Conservation (phyloP, 345 rosid genomes). For the Brassica carinata region DNA sequence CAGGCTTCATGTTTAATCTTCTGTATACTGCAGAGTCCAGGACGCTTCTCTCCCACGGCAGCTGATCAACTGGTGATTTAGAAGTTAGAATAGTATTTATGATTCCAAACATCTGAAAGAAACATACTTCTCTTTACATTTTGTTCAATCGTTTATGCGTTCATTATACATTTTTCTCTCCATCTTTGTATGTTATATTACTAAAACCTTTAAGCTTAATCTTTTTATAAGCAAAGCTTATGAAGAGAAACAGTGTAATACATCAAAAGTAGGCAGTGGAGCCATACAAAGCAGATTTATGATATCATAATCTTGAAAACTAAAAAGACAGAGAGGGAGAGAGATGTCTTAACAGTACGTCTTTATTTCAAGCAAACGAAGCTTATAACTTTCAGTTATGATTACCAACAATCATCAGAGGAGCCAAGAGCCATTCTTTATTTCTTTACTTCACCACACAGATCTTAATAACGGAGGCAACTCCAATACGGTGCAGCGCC, state of each 20-base stretch:
- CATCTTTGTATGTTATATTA: too few species aligned
- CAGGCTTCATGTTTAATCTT: not conserved
- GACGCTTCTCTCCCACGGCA: conserved; percentile 35
- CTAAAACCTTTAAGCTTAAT: too few species aligned
- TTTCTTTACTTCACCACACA: conserved; percentile 70
- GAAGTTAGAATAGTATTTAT: conserved; percentile 34
- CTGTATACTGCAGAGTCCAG: too few species aligned
- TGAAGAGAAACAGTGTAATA: conserved; percentile 12
- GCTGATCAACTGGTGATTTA: conserved; percentile 19
- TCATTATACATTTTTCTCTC: too few species aligned
- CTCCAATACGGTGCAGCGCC: conserved; percentile 84
- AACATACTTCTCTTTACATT: conserved; percentile 12
- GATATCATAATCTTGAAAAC: conserved; percentile 6
- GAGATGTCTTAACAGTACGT: conserved; percentile 11
- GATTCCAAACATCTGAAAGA: conserved; percentile 17
- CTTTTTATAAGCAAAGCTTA: conserved; percentile 29
- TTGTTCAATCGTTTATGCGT: conserved; percentile 25
- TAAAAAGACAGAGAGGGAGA: not conserved
- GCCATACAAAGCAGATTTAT: too few species aligned
- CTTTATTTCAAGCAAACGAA: conserved; percentile 29
- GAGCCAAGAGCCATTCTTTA: too few species aligned
- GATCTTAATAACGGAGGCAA: conserved; percentile 89
- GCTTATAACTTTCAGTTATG: conserved; percentile 23
- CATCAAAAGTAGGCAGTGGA: not conserved
- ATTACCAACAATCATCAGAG: conserved; percentile 40